Base-by-base conservation (phyloP, 192 early-diverging fungal genomes). In the Entomortierella lignicola region DNA sequence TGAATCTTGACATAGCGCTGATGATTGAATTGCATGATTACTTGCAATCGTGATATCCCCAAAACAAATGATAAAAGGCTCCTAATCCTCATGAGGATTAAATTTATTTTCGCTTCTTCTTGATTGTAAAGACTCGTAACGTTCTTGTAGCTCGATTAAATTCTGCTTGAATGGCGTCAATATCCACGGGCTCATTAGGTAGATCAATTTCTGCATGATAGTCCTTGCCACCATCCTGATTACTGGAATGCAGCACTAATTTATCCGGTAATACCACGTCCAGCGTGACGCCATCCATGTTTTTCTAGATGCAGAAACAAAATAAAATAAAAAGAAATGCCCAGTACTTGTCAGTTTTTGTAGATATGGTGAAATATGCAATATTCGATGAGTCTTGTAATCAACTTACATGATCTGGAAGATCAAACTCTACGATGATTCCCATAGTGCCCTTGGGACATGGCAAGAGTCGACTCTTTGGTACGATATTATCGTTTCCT, bases 151-250 rank as follows among this genome's bases (percentile, higher is more conserved):
- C 21, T 18, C 47, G 64, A 55, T 61, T 69, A 37, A 79, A 79
- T 31, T 70, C 75, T 52, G 75, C 75, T 2, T 41, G 23, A 4
- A 79, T 32, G 8, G 37, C 32, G 31, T 79, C 68, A 39, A 70
- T 20, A 30, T 70, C 75, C 11, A 79, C 39, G 4, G 75, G 75
- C 26, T 70, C 68, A 27, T 79, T 79, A 10, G 63, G 67, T 32
- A 79, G 43, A 41, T 79, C 75, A 29, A 79, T 44, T 34, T 79
- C 75, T 2, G 47, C 55, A 44, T 79, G 75, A 30, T 79, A 79
- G 10, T 70, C 75, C 7, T 66, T 79, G 20, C 75, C 75, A 15
- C 58, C 34, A 34, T 79, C 67, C 60, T 70, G 75, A 25, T 67
- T 79, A 15, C 41, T 70, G 2, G 75, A 58, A 23, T 79, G 75